Base-by-base conservation (phyloP, 225 moss, liverwort and hornwort species). In the Rhytidiadelphus loreus region DNA sequence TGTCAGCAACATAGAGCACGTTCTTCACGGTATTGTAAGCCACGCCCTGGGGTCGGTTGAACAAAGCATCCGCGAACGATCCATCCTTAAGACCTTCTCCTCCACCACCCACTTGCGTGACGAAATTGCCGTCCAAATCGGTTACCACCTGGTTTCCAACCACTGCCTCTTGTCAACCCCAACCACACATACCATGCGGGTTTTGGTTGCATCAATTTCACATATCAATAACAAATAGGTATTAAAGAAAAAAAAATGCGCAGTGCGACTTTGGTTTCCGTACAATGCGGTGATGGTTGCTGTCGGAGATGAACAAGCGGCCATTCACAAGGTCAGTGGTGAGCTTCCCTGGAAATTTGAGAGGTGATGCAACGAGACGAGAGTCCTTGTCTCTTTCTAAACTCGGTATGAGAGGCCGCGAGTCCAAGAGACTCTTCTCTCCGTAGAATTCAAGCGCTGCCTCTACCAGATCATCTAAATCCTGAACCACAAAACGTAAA, bases 201-300 rank as follows among this genome's bases (percentile, higher is more conserved):
- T 28, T 44, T 56, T 8, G 68, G 23, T 44, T 73, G 72, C 58
- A 72, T 75, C 48, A 72, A 69, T 44, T 56, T 44, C 65, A 35
- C 26, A 81, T 4, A 79, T 17, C 18, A 86, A 30, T 17, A 32
- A 61, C 50, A 82, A 64, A 16, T 11, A 52, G 8, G 17, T 70
- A 23, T 41, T 18, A 39, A 23, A 16, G 2, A 1, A 19, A 83
- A 66, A 15, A 24, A 59, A 61, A n/a, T 68, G 70, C 25, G 43
- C 29, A 88, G 37, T 37, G 26, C 25, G n/a, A 68, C 50, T 66
- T 33, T 21, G 43, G 58, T 61, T 82, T 39, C 35, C 85, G 23
- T 95, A 97, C 98, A 88, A 98, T 96, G 79, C 98, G 98, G 91
- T 98, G 98, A 84, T 98, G 96, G 84, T 93, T 98, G 96, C 98